Base-by-base conservation (phyloP, 805 yeast genomes). In the Wickerhamomyces subpelliculosus region DNA sequence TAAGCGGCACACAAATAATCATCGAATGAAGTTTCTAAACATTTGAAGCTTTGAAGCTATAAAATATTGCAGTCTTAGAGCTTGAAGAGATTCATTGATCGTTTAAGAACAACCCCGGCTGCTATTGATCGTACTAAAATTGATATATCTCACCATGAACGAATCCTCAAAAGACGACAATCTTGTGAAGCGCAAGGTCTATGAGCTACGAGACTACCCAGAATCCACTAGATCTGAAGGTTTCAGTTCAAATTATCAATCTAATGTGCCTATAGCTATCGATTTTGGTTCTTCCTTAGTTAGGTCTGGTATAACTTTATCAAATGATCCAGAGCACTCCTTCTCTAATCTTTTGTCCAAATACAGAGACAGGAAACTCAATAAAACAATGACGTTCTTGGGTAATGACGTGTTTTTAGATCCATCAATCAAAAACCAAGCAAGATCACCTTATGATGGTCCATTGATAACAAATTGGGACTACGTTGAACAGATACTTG, bases 401-500 rank as follows among this genome's bases (percentile, higher is more conserved):
- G 99, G 99, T 3, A 76, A 83, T 50, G 97, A 90, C 57, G 75
- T 79, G 16, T 76, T 69, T 52, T 54, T 84, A 23, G 97, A 89
- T 49, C 72, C 80, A 8, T 62, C 82, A 2, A 72, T 84, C 33
- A 73, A 80, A 44, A 69, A 84, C 14, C 80, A 80, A 38, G 73
- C 85, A 25, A 79, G 75, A 50, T 67, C 85, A 5, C 96, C 97
- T 0, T 90, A 74, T 54, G 98, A 93, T 58, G 96, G 95, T 0
- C 74, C 85, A 5, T 64, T 87, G 48, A 67, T 93, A 26, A 80
- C 94, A 20, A 94, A 89, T 57, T 94, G 97, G 97, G 97, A 93
- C 40, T 74, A 80, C 41, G 72, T 82, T 3, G 98, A 93, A 56
- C 73, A 70, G 41, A 73, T 90, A 37, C 56, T 93, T 35, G 97